phyloP scores from a whole-genome alignment of 768 basidiomycete genomes.

The Tricholoma bakamatsutake region DNA sequence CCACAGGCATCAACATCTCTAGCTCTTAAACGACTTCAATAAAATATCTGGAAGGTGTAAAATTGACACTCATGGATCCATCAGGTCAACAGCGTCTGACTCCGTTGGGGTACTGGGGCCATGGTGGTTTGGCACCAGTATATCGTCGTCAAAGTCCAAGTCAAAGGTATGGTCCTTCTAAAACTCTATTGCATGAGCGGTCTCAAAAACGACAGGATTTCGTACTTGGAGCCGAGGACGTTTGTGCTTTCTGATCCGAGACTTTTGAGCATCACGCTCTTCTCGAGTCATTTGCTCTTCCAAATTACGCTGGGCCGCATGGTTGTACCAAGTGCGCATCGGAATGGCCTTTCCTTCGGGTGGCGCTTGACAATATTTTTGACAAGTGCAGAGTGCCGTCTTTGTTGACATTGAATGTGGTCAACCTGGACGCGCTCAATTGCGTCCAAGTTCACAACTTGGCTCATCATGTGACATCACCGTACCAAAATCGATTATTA shows the following conservation, averaged over 20 bases:
- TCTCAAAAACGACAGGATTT: background rate
- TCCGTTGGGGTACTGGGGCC: background rate
- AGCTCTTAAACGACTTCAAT: background rate
- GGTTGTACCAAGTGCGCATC: background rate
- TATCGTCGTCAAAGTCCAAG: background rate
- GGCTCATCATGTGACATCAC: background rate
- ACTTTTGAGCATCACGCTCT: too few relatives aligned
- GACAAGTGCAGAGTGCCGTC: background rate
- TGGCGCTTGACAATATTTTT: background rate
- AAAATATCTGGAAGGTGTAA: background rate
- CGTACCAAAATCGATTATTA: background rate
- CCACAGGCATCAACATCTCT: background rate
- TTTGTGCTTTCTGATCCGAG: background rate
- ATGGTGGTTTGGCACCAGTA: background rate
- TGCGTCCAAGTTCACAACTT: background rate
- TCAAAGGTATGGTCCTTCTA: background rate
- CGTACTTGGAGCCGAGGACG: background rate
- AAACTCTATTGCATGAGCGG: background rate
- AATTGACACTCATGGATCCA: background rate
- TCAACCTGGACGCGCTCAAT: background rate
- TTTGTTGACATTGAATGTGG: background rate
- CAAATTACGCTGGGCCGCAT: background rate
- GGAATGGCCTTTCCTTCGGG: background rate
- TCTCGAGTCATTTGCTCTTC: too few relatives aligned
- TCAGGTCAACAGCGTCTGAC: background rate